Percentiles rank a stretch among this genome's conserved stretches.
Conservation (phyloP, 1,139 yeast genomes). For the Lipomyces yarrowii region DNA sequence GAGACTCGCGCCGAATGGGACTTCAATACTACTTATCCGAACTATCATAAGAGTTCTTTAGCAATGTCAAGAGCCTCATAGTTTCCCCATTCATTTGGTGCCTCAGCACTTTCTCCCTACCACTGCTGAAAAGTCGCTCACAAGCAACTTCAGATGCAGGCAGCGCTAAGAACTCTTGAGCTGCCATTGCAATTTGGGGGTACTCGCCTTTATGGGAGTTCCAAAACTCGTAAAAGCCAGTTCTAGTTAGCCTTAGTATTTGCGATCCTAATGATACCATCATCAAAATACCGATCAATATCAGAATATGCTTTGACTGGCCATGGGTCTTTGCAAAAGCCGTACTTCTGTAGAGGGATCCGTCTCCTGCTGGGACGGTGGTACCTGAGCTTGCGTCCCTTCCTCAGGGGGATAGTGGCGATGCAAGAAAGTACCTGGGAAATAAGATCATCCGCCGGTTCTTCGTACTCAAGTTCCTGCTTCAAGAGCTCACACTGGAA, state of each 20-base stretch:
- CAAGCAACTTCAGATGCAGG: background rate
- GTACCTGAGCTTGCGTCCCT: background rate
- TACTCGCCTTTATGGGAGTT: background rate
- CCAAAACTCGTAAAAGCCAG: slow-evolving; percentile 2
- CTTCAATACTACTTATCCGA: too few relatives aligned
- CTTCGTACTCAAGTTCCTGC: background rate
- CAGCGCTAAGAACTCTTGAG: background rate
- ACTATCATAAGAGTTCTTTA: background rate
- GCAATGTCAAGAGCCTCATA: background rate
- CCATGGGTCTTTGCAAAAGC: background rate
- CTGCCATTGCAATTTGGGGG: slow-evolving; percentile 1
- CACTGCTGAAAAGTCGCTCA: background rate
- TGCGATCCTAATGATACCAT: background rate
- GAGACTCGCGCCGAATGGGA: too few relatives aligned
- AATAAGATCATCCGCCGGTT: background rate
- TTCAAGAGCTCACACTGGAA: background rate
- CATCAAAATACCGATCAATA: slow-evolving; percentile 2
- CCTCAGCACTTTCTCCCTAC: background rate
- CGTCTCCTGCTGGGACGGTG: background rate
- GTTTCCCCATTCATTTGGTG: slow-evolving; percentile 1
- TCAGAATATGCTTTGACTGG: background rate
- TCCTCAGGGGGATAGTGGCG: background rate
- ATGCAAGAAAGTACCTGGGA: background rate
- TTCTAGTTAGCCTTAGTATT: background rate
- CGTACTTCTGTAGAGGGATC: background rate